Conservation (phyloP, 2,329 filamentous ascomycete species). For the Tolypocladium tundrense region DNA sequence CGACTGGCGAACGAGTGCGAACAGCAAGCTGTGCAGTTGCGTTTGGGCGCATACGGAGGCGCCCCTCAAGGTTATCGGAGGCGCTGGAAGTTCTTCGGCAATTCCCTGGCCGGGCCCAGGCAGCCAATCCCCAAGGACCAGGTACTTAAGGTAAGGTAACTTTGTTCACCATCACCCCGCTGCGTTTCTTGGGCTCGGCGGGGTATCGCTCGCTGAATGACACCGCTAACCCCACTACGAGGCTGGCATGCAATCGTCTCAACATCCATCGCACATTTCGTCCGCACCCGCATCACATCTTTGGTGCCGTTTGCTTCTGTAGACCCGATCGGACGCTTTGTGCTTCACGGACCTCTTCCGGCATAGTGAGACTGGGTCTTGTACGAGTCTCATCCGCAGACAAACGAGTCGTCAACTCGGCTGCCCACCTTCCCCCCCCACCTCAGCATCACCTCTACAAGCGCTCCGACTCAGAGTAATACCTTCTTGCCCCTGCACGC, state of each 20-base stretch:
- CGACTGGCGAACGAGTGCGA: conserved; percentile 4
- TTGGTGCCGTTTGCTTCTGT: not conserved
- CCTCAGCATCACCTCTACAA: not conserved
- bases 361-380: not conserved
- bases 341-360: not conserved
- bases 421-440: not conserved
- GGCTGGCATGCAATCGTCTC: not conserved
- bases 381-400: not conserved
- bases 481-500: conserved; percentile 1
- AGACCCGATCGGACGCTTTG: not conserved
- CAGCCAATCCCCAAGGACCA: not conserved
- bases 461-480: conserved; percentile 4
- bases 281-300: too few species aligned
- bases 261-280: too few species aligned
- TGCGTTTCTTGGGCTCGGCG: not conserved
- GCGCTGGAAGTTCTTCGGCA: conserved; percentile 11
- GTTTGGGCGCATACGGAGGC: conserved; percentile 9
- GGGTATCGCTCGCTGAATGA: not conserved
- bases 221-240: not conserved
- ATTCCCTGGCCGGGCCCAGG: not conserved
- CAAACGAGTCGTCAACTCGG: not conserved
- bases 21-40: not conserved
- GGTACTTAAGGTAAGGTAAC: not conserved
- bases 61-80: conserved; percentile 9
- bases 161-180: not conserved